phyloP scores from a whole-genome alignment of 106 monocot genomes.

The Agapanthus africanus region DNA sequence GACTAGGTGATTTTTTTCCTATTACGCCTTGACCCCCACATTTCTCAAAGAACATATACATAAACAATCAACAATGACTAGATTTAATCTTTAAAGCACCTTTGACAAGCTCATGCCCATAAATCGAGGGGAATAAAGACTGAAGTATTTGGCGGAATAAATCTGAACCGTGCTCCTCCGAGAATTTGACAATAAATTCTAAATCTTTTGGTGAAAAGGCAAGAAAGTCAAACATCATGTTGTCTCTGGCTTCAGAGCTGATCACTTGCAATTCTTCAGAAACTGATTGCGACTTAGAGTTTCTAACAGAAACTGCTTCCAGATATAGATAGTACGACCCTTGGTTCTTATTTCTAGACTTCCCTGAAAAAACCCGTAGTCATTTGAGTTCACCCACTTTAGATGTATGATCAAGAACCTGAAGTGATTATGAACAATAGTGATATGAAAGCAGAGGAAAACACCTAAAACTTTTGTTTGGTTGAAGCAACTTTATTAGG shows the following conservation, averaged over 20 bases:
- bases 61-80: too few species aligned
- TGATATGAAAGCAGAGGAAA: not conserved
- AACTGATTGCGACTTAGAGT: conserved; percentile 66
- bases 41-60: too few species aligned
- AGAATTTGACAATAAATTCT: conserved; percentile 90
- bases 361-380: conserved; percentile 45
- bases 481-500: not conserved
- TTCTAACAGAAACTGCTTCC: conserved; percentile 89
- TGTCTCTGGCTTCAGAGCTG: conserved; percentile 29
- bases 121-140: conserved; percentile 93
- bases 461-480: not conserved
- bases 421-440: not conserved
- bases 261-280: conserved; percentile 33
- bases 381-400: not conserved
- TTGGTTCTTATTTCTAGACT: conserved; percentile 79
- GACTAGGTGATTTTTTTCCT: too few species aligned
- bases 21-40: too few species aligned
- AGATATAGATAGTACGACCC: conserved; percentile 91
- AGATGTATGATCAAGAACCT: not conserved
- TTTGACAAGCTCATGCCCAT: conserved; percentile 99
- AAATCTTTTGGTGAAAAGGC: conserved; percentile 78
- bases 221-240: conserved; percentile 45
- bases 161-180: conserved; percentile 78
- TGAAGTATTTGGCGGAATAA: conserved; percentile 90
- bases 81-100: too few species aligned